phyloP scores from a whole-genome alignment of 345 rosid species.

The Syzygium grande region DNA sequence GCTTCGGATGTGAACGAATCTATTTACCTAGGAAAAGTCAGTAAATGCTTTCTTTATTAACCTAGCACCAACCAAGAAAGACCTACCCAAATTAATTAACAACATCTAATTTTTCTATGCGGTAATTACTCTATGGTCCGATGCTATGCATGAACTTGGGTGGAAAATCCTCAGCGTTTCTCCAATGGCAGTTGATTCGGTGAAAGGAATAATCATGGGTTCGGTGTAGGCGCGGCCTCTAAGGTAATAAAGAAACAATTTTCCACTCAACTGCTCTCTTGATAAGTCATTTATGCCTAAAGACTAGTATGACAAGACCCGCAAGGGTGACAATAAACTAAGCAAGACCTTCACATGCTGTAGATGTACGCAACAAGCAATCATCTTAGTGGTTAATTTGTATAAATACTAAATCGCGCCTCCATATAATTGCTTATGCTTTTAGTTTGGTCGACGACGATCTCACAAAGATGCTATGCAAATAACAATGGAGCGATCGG shows the following conservation, averaged over 20 bases:
- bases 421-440: not conserved
- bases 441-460: not conserved
- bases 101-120: not conserved
- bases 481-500: not conserved
- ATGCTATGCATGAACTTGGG: not conserved
- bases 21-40: not conserved
- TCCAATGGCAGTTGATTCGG: not conserved
- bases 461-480: not conserved
- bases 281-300: not conserved
- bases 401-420: not conserved
- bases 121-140: not conserved
- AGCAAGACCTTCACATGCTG: not conserved
- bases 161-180: not conserved
- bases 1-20: not conserved
- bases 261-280: not conserved
- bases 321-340: not conserved
- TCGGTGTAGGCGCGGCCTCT: not conserved
- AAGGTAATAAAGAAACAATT: not conserved
- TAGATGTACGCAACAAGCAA: not conserved
- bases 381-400: not conserved
- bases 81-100: not conserved
- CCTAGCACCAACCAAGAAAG: not conserved
- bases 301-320: not conserved
- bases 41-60: not conserved
- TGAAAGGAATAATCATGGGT: not conserved